Base-by-base conservation (phyloP, 805 yeast species). In the Yueomyces sp. region DNA sequence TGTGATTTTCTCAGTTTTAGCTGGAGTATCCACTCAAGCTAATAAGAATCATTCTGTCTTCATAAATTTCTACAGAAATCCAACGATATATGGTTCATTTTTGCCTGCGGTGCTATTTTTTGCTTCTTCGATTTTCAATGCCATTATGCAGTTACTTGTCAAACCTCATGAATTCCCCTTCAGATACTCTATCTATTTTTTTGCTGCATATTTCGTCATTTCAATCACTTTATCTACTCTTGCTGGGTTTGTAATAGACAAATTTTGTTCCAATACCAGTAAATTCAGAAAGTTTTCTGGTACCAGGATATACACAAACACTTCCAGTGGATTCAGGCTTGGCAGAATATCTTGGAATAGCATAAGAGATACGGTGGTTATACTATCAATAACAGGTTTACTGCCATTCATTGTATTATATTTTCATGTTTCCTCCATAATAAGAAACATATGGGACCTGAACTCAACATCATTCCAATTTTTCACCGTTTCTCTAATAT, bases 131-230 rank as follows among this genome's bases (percentile, higher is more conserved):
- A 55, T 75, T 28, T 62, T 83, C 46, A 86, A 85, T 57, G 64
- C 75, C 47, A 72, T 86, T 44, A 78, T 83, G 7, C 83, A 88
- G 85, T 81, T 81, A 2, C 72, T 78, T 51, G 80, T 79, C 48
- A 78, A 92, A 0, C 78, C 92, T 0, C 67, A 73, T 41, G 87
- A 90, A 0, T 65, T 85, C 39, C 95, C 95, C 11, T 81, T 85
- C 51, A 81, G 85, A 4, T 80, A 94, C 0, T 70, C 85, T 26
- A 61, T 81, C 5, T 70, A 75, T 1, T 59, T 85, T 38, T 58
- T 82, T n/a, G 49, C 70, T 6, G 60, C 79, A 42, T 81, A 84
- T 59, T 67, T 80, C 38, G 53, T 80, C 11, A 59, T 83, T n/a
- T 83, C 84, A 52, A 68, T 84, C 8, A 95, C 95, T 2, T 65